A percentile compares a stretch with the other conserved stretches of the same genome.
These are phyloP conservation scores for Acanthamoeba castellanii DNA, from an alignment of 208 protist species.

Conservation along the genomic window DNA sequence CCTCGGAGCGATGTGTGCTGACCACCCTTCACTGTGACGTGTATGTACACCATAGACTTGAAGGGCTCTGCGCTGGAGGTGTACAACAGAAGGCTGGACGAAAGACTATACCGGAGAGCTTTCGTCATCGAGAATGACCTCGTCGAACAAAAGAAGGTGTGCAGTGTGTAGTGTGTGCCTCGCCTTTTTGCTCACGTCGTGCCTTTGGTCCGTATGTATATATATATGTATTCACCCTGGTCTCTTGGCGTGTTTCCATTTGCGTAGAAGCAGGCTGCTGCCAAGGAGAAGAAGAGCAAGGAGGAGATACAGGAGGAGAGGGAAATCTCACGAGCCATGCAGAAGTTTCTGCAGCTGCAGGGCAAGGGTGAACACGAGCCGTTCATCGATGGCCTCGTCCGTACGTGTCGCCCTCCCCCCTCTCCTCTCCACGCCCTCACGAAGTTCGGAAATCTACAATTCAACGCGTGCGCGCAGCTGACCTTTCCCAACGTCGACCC, in stretches of 20 bases:
- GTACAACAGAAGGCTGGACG: slow-evolving; percentile 53
- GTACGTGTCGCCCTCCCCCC: background rate
- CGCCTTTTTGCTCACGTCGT: too few species aligned
- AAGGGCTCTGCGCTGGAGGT: background rate
- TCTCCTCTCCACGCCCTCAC: background rate
- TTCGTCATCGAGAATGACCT: slow-evolving; percentile 35
- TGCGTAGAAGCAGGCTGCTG: background rate
- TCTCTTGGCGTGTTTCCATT: background rate
- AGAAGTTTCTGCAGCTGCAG: slow-evolving; percentile 38
- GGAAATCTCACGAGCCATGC: slow-evolving; percentile 8
- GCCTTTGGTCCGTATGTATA: background rate
- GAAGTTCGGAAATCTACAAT: too few species aligned
- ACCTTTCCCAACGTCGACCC: background rate
- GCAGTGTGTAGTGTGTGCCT: too few species aligned
- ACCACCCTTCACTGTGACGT: background rate
- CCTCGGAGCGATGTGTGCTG: background rate
- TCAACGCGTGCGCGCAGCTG: background rate
- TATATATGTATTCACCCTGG: background rate
- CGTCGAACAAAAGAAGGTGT: slow-evolving; percentile 41
- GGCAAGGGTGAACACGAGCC: background rate
- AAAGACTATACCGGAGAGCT: background rate
- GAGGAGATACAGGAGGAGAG: slow-evolving; percentile 24
- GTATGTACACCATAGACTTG: background rate
- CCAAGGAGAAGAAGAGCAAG: slow-evolving; percentile 6
- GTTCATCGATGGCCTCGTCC: slow-evolving; percentile 22